Conservation (phyloP, 1,284 basidiomycete species). For the Ceratobasidium sp. region DNA sequence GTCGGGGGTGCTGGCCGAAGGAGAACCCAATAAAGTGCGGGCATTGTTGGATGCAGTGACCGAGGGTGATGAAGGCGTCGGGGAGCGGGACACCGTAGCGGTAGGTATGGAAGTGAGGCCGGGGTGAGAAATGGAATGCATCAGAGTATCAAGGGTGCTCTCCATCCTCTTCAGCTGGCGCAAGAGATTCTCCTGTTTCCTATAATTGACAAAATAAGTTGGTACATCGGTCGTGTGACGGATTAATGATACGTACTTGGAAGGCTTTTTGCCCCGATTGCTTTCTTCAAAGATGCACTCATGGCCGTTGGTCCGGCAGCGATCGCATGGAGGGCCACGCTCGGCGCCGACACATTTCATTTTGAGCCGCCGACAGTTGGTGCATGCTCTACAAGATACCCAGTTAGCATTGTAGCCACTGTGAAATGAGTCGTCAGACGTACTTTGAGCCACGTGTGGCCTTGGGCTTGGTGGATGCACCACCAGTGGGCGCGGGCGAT, state of each 20-base stretch:
- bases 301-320: constrained; percentile 59
- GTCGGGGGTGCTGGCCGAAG: constrained; percentile 45
- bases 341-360: constrained; percentile 98
- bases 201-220: constrained; percentile 57
- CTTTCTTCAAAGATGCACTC: constrained; percentile 92
- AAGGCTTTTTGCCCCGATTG: constrained; percentile 90
- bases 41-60: constrained; percentile 55
- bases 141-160: constrained; percentile 86
- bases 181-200: constrained; percentile 88
- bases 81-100: constrained; percentile 82
- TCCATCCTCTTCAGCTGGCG: constrained; percentile 94
- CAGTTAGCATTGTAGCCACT: constrained; percentile 35
- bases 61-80: constrained; percentile 65
- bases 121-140: constrained; percentile 84
- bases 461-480: constrained; percentile 81
- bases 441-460: constrained; percentile 87
- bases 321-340: constrained; percentile 76
- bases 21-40: constrained; percentile 50
- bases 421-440: constrained; percentile 51
- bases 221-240: neutral
- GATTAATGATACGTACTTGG: constrained; percentile 67
- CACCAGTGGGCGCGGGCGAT: constrained; percentile 58
- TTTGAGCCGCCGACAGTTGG: constrained; percentile 94
- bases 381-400: constrained; percentile 75
- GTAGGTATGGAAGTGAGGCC: constrained; percentile 66